Conservation (phyloP, 208 protist genomes). For the Tritrichomonas foetus region DNA sequence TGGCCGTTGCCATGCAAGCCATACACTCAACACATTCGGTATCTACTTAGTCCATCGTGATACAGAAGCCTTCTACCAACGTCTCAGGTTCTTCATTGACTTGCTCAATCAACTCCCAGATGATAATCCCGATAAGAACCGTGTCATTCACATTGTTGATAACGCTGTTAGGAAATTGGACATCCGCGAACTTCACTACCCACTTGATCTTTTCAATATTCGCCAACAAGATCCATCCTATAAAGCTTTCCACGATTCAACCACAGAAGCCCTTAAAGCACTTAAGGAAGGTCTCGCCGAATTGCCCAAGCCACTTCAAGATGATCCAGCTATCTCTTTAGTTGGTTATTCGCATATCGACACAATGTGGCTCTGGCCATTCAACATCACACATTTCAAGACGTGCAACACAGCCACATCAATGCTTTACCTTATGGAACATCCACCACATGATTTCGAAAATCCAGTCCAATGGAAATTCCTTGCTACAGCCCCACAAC, state of each 20-base stretch:
- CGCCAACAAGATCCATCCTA: not conserved
- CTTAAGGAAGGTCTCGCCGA: not conserved
- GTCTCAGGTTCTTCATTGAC: not conserved
- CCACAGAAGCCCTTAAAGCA: not conserved
- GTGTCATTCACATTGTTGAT: not conserved
- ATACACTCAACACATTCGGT: not conserved
- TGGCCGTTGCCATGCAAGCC: not conserved
- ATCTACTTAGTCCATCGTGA: not conserved
- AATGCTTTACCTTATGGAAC: not conserved
- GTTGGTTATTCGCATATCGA: not conserved
- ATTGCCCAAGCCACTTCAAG: not conserved
- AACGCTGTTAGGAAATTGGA: not conserved
- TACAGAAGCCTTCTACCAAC: not conserved
- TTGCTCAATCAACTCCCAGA: not conserved
- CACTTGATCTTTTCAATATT: not conserved
- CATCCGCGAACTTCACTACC: not conserved
- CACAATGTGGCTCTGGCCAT: not conserved
- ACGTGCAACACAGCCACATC: not conserved
- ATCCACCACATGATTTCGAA: slow-evolving; percentile 28
- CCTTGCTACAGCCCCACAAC: not conserved
- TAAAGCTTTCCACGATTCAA: not conserved
- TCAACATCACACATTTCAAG: not conserved
- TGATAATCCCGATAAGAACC: not conserved
- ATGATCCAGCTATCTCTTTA: not conserved
- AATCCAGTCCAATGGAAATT: not conserved